Conservation (phyloP, 78 protist genomes). For the Isochrysis galbana region DNA sequence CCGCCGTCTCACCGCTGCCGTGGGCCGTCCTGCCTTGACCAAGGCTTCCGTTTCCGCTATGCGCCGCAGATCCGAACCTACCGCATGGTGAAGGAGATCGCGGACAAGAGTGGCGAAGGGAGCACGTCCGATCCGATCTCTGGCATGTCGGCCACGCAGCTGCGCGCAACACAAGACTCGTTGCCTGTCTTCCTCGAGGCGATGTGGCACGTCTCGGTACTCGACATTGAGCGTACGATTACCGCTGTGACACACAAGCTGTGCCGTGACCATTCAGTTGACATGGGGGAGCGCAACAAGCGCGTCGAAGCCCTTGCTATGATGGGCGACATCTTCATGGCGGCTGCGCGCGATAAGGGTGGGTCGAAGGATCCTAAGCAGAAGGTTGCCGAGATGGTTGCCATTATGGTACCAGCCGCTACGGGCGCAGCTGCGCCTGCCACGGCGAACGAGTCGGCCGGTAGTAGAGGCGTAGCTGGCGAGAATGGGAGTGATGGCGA, state of each 20-base stretch:
- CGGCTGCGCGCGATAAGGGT: neutral
- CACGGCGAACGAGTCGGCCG: neutral
- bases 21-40: no score
- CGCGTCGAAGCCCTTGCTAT: neutral
- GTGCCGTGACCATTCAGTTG: neutral
- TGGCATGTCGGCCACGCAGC: neutral
- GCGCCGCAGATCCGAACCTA: no score
- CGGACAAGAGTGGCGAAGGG: neutral
- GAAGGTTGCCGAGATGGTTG: neutral
- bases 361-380: neutral
- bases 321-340: neutral
- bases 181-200: neutral
- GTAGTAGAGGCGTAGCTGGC: neutral
- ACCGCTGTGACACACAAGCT: neutral
- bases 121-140: neutral
- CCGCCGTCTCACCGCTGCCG: no score
- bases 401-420: neutral
- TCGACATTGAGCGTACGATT: slow-evolving; percentile 24
- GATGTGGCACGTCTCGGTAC: slow-evolving; percentile 3
- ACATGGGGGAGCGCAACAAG: neutral
- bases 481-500: no score
- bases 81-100: neutral
- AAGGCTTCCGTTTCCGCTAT: no score
- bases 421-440: neutral
- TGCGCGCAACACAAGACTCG: neutral